Conservation (phyloP, 805 yeast genomes). For the Saccharomycopsis javanensis region DNA sequence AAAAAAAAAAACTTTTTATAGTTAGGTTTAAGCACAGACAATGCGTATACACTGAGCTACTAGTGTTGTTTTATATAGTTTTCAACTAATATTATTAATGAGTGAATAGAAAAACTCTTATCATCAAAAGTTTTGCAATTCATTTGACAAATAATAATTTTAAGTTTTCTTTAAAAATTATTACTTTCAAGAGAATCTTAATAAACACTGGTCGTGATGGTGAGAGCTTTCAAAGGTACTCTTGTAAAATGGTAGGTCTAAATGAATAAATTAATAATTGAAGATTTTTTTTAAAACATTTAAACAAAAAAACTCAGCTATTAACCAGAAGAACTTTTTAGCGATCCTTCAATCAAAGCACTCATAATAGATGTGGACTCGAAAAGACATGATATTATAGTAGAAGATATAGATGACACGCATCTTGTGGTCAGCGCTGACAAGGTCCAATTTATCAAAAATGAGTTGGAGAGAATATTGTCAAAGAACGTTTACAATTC, state of each 20-base stretch:
- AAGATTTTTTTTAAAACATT: background rate
- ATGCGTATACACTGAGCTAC: background rate
- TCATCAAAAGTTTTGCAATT: too few species aligned
- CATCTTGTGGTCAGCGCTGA: conserved; percentile 75
- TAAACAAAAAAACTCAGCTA: background rate
- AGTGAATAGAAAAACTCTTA: too few species aligned
- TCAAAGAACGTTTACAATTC: conserved; percentile 64
- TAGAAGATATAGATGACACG: conserved; percentile 84
- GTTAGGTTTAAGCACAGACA: background rate
- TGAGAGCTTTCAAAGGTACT: conserved; percentile 15
- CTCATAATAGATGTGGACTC: conserved; percentile 76
- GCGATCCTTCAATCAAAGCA: conserved; percentile 92
- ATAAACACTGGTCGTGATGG: conserved; percentile 4
- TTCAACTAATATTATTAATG: too few species aligned
- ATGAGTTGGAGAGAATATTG: conserved; percentile 63
- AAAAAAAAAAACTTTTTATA: too few species aligned
- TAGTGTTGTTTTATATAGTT: background rate
- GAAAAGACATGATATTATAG: conserved; percentile 59
- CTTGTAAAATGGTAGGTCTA: conserved; percentile 17
- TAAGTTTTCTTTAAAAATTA: too few species aligned
- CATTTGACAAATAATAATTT: too few species aligned
- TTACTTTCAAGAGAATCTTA: too few species aligned
- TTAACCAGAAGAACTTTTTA: background rate
- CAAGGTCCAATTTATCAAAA: conserved; percentile 66
- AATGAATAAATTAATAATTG: background rate